Evolutionary conservation across 345 rosid species (phyloP).

Genomic region (Gossypium turneri): DNA sequence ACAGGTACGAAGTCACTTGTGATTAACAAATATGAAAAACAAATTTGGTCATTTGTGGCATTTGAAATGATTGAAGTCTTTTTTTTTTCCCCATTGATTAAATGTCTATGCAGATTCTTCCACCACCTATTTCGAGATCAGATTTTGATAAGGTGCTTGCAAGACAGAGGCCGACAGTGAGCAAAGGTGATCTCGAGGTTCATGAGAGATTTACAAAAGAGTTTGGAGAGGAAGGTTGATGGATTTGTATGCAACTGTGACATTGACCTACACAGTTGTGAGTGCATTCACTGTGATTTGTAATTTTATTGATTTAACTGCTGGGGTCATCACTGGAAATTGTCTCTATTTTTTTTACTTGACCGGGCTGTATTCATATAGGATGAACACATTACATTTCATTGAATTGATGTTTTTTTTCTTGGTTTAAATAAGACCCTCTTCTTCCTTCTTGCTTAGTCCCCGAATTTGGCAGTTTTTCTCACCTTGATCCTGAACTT

Average conservation of each 20-base stretch:
- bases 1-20: constrained; percentile 37
- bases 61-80: neutral
- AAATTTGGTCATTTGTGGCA: neutral
- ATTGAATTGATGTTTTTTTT: constrained; percentile 28
- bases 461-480: too few species aligned
- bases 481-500: too few species aligned
- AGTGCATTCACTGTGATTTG: constrained; percentile 34
- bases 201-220: constrained; percentile 82
- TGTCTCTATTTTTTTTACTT: constrained; percentile 9
- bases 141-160: constrained; percentile 85
- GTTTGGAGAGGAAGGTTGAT: constrained; percentile 82
- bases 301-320: constrained; percentile 27
- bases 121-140: constrained; percentile 17
- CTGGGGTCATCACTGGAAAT: constrained; percentile 24
- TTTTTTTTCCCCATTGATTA: neutral
- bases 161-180: constrained; percentile 77
- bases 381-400: constrained; percentile 18
- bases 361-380: constrained; percentile 27
- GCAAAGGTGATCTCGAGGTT: constrained; percentile 67
- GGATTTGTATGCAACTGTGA: neutral
- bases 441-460: too few species aligned
- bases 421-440: neutral
- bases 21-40: neutral
- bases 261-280: constrained; percentile 23
- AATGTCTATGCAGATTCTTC: neutral